Base-by-base conservation (phyloP, 129 eudicot species). In the Dittrichia graveolens region DNA sequence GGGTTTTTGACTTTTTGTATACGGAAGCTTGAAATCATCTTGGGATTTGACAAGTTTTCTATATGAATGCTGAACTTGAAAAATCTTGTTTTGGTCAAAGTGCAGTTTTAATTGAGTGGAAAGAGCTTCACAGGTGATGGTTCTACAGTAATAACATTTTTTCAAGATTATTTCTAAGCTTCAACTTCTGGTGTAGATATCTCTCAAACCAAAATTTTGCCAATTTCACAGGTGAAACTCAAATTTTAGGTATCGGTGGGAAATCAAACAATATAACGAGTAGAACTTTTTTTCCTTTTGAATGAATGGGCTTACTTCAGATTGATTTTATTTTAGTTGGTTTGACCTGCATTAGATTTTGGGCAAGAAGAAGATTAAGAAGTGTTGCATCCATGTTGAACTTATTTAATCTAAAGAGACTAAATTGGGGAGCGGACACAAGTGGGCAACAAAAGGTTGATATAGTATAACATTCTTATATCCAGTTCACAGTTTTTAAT, bases 361-460 rank as follows among this genome's bases (percentile, higher is more conserved):
- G 78, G 82, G 67, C 86, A 55, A 70, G 68, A 62, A 80, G 79
- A 74, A 84, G 75, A 65, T 80, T 79, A 56, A 85, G 75, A 81
- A 85, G 85, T 76, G 88, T 86, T 58, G 79, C 83, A 80, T 83
- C 90, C 72, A 87, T 93, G 96, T 65, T 90, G 80, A 93, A 80
- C 62, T 68, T 90, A 69, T 93, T 93, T 79, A 87, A 81, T 80
- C 59, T 84, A 61, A 69, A 79, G 78, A 77, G 87, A 58, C 75
- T 93, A 18, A 65, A 85, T 24, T 83, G 96, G 96, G 78, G 75
- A 82, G 56, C 83, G 45, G 89, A 76, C 65, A 38, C 75, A 35
- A 73, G 80, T 61, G 95, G 68, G 57, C 83, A 85, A 65, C 89
- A 85, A 82, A 93, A 90, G 95, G 98, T 87, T 7, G 14, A 57